Percentiles rank a stretch among this genome's conserved stretches.
These are phyloP conservation scores for Neofusicoccum laricinum DNA, from an alignment of 2,329 filamentous ascomycete species.

Conservation along the genomic window DNA sequence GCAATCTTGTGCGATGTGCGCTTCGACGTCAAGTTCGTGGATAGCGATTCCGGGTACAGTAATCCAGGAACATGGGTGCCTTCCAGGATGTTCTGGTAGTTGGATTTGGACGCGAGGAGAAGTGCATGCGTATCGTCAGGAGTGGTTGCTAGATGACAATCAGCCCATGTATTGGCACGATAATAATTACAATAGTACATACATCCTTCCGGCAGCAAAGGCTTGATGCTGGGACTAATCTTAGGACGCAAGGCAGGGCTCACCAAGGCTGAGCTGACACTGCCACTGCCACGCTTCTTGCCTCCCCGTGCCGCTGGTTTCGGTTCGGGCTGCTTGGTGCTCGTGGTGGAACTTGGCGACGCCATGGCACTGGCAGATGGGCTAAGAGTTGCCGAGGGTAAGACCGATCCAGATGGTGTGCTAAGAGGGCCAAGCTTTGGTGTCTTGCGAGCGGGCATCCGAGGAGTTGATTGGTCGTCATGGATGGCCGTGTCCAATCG, in stretches of 20 bases:
- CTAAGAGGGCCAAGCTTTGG: conserved; percentile 61
- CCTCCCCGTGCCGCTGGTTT: conserved; percentile 23
- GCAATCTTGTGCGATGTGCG: conserved; percentile 97
- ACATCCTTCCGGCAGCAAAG: conserved; percentile 72
- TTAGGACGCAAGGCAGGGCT: conserved; percentile 83
- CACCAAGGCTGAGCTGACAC: conserved; percentile 55
- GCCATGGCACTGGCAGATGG: conserved; percentile 53
- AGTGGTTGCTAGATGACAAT: conserved; percentile 24
- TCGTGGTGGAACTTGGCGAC: conserved; percentile 41
- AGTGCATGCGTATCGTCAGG: conserved; percentile 63
- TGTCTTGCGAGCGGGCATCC: conserved; percentile 64
- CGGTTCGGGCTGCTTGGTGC: conserved; percentile 5
- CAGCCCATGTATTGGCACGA: neutral
- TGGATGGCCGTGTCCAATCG: conserved; percentile 51
- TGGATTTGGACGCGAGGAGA: conserved; percentile 88
- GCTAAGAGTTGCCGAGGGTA: conserved; percentile 41
- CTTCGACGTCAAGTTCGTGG: conserved; percentile 92
- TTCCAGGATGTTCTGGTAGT: conserved; percentile 96
- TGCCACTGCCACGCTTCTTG: conserved; percentile 46
- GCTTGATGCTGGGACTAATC: conserved; percentile 94
- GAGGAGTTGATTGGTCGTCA: conserved; percentile 54
- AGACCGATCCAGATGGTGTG: conserved; percentile 38
- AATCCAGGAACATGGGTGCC: conserved; percentile 88
- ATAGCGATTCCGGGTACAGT: conserved; percentile 84
- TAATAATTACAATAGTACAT: conserved; percentile 28